These are phyloP conservation scores for Massospora cicadina DNA, from an alignment of 371 early-diverging fungal species.

Conservation along the genomic window DNA sequence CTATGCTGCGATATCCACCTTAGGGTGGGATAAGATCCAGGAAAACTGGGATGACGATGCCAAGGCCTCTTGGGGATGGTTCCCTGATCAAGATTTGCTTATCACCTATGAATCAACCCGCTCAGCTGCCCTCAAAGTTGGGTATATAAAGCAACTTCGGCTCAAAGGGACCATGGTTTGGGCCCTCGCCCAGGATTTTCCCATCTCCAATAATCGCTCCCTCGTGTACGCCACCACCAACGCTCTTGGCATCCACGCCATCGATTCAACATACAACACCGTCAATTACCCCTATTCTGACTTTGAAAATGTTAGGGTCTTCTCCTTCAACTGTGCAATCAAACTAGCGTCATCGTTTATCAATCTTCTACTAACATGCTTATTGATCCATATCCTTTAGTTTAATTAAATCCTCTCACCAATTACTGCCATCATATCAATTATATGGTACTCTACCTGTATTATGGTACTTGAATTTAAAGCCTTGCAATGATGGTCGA, in stretches of 20 bases:
- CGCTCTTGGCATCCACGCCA: not conserved
- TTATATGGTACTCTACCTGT: no score
- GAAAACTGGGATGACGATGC: slow-evolving; percentile 3
- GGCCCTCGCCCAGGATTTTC: slow-evolving; percentile 15
- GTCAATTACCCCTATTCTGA: slow-evolving; percentile 7
- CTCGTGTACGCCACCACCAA: not conserved
- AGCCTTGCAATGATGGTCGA: no score
- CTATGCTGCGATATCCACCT: not conserved
- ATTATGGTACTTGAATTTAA: no score
- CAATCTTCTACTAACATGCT: no score
- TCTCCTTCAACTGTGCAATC: not conserved
- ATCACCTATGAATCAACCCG: not conserved
- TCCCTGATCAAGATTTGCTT: not conserved
- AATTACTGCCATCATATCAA: no score
- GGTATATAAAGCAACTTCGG: slow-evolving; percentile 5
- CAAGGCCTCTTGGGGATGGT: not conserved
- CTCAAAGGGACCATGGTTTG: slow-evolving; percentile 9
- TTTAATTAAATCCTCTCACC: no score
- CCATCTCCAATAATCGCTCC: slow-evolving; percentile 6
- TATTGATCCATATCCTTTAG: no score
- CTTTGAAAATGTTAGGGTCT: slow-evolving; percentile 1
- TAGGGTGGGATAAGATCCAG: not conserved
- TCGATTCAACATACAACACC: not conserved
- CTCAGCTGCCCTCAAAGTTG: not conserved
- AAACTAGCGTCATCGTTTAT: no score